These are phyloP conservation scores for Cordyceps farinosa DNA, from an alignment of 2,329 filamentous ascomycete species.

Conservation along the genomic window DNA sequence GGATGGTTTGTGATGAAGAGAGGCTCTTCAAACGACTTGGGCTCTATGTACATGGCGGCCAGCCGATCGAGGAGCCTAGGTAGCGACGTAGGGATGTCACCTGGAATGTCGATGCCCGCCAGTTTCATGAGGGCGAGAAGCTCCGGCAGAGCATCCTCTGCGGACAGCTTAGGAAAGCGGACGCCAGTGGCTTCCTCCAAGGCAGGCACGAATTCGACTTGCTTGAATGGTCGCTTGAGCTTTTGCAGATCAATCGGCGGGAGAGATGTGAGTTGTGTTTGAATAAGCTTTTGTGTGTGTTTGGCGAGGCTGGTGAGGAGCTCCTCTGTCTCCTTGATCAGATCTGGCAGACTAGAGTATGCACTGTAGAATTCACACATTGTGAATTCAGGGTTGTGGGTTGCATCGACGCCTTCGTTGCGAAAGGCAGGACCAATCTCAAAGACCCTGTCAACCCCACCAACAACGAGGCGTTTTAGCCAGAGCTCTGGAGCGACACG, in stretches of 20 bases:
- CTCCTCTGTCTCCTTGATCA: constrained; percentile 73
- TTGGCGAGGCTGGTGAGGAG: constrained; percentile 60
- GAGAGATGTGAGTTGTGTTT: constrained; percentile 43
- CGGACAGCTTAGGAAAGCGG: constrained; percentile 60
- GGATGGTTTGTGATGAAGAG: constrained; percentile 90
- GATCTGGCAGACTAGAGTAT: constrained; percentile 69
- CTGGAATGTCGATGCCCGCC: constrained; percentile 61
- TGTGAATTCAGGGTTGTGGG: constrained; percentile 95
- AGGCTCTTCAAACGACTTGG: constrained; percentile 61
- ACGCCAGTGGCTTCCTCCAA: constrained; percentile 66
- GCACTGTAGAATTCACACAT: constrained; percentile 96
- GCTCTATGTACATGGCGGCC: constrained; percentile 72
- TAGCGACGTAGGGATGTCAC: constrained; percentile 57
- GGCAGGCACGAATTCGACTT: constrained; percentile 77
- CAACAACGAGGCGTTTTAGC: constrained; percentile 87
- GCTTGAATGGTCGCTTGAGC: constrained; percentile 55
- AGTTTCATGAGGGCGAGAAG: constrained; percentile 54
- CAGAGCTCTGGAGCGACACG: constrained; percentile 93
- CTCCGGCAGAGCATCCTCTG: constrained; percentile 53
- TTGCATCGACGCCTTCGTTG: constrained; percentile 87
- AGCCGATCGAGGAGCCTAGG: constrained; percentile 75
- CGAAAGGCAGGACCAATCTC: constrained; percentile 91
- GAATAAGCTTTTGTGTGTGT: constrained; percentile 46
- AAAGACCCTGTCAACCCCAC: constrained; percentile 83
- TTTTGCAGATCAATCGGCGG: constrained; percentile 45